These are phyloP conservation scores for Colletotrichum theobromicola DNA, from an alignment of 2,329 filamentous ascomycete species.

Conservation along the genomic window DNA sequence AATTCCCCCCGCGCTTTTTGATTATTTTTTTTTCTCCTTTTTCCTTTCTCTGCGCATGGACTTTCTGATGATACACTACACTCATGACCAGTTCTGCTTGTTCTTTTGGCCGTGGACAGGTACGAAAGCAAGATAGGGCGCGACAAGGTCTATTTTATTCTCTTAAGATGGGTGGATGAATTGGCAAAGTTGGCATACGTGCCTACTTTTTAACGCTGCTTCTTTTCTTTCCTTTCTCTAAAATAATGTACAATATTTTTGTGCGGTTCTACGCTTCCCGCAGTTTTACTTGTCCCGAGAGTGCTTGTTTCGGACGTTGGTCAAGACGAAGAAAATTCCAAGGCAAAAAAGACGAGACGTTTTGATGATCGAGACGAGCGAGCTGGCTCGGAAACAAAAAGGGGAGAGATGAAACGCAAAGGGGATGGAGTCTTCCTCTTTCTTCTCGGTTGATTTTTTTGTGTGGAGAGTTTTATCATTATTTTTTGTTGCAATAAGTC, in stretches of 20 bases:
- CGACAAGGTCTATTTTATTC: neutral
- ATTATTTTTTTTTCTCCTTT: neutral
- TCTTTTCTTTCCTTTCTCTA: conserved; percentile 7
- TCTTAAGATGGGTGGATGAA: conserved; percentile 6
- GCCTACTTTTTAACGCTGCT: neutral
- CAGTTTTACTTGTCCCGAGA: neutral
- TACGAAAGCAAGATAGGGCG: neutral
- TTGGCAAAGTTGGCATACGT: neutral
- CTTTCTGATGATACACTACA: conserved; percentile 19
- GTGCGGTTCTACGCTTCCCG: neutral
- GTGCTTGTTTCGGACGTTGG: neutral
- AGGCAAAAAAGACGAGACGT: neutral
- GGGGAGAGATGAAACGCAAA: neutral
- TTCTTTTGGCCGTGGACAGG: neutral
- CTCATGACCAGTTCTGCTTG: conserved; percentile 2
- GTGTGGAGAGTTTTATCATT: neutral
- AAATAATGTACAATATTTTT: conserved; percentile 24
- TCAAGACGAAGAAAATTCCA: neutral
- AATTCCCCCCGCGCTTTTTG: neutral
- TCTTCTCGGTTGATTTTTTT: neutral
- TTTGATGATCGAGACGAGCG: conserved; percentile 11
- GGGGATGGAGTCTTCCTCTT: neutral
- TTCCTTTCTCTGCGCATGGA: neutral
- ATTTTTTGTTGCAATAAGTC: neutral
- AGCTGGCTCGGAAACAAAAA: neutral